Evolutionary conservation across 2,329 filamentous ascomycete species (phyloP).

Genomic region (Septoria linicola): DNA sequence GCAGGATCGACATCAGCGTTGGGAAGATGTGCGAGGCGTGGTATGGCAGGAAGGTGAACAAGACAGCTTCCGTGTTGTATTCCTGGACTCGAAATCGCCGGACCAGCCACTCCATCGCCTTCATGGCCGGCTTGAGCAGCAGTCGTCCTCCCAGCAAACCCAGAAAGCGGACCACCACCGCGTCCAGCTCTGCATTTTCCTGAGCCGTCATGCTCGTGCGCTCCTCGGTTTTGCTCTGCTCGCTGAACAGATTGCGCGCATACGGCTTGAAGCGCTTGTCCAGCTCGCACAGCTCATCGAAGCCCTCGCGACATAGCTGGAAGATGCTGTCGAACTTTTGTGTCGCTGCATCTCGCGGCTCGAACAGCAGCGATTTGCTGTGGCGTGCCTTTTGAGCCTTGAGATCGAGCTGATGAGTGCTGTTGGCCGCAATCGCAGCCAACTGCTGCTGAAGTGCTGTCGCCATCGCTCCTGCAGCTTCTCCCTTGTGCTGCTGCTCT

Average conservation of each 20-base stretch:
- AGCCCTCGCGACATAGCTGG: conserved; percentile 82
- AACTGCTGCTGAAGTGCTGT: conserved; percentile 90
- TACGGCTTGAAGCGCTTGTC: conserved; percentile 77
- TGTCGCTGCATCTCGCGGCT: conserved; percentile 74
- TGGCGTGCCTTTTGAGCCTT: conserved; percentile 91
- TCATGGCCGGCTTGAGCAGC: conserved; percentile 81
- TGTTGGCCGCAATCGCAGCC: conserved; percentile 85
- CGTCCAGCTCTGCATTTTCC: conserved; percentile 80
- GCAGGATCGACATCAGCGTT: conserved; percentile 82
- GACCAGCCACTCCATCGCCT: conserved; percentile 92
- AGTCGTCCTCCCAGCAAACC: conserved; percentile 73
- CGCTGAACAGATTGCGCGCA: conserved; percentile 79
- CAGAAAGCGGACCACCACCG: conserved; percentile 76
- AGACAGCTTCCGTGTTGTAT: conserved; percentile 73
- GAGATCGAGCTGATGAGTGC: conserved; percentile 85
- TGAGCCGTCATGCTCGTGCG: conserved; percentile 75
- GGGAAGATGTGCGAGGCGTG: conserved; percentile 82
- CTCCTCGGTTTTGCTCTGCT: conserved; percentile 87
- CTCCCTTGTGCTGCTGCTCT: neutral
- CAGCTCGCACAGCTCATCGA: conserved; percentile 83
- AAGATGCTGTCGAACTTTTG: conserved; percentile 91
- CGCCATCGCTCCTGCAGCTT: conserved; percentile 57
- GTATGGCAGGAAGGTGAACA: conserved; percentile 89
- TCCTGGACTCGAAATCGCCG: conserved; percentile 92
- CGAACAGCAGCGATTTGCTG: conserved; percentile 92